phyloP scores from a whole-genome alignment of 805 yeast species.

The Ogataea trehalophila region DNA sequence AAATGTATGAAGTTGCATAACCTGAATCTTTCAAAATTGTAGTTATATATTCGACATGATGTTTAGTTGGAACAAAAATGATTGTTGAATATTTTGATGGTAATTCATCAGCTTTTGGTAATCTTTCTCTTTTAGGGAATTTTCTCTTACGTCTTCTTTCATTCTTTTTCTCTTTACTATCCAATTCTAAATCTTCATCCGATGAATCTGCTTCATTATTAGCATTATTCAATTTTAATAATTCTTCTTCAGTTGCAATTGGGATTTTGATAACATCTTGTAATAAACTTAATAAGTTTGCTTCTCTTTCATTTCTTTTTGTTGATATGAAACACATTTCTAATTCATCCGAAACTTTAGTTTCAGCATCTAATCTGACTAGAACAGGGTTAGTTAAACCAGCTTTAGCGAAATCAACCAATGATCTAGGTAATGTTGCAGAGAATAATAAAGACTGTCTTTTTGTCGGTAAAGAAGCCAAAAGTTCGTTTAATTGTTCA shows the following conservation, averaged over 20 bases:
- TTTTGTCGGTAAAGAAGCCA: conserved; percentile 73
- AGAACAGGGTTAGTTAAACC: conserved; percentile 90
- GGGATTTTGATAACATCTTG: conserved; percentile 87
- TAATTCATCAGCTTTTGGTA: conserved; percentile 76
- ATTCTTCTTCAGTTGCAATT: conserved; percentile 65
- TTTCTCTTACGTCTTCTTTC: conserved; percentile 28
- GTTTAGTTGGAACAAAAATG: conserved; percentile 93
- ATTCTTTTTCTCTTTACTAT: conserved; percentile 28
- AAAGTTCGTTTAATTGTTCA: conserved; percentile 84
- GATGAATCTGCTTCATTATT: conserved; percentile 46
- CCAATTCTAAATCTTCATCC: conserved; percentile 47
- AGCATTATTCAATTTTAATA: conserved; percentile 44
- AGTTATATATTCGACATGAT: conserved; percentile 91
- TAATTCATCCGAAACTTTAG: conserved; percentile 82
- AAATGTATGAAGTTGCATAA: conserved; percentile 79
- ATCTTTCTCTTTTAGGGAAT: conserved; percentile 45
- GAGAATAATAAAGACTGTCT: conserved; percentile 90
- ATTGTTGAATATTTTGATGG: conserved; percentile 88
- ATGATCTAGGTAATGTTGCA: conserved; percentile 88
- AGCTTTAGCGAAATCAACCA: conserved; percentile 96
- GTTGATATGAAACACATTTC: conserved; percentile 85
- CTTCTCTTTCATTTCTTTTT: conserved; percentile 85
- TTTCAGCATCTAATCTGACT: conserved; percentile 88
- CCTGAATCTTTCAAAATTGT: conserved; percentile 70
- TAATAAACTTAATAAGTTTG: conserved; percentile 68